Conservation (phyloP, 306 rosid species). For the Gillenia trifoliata region DNA sequence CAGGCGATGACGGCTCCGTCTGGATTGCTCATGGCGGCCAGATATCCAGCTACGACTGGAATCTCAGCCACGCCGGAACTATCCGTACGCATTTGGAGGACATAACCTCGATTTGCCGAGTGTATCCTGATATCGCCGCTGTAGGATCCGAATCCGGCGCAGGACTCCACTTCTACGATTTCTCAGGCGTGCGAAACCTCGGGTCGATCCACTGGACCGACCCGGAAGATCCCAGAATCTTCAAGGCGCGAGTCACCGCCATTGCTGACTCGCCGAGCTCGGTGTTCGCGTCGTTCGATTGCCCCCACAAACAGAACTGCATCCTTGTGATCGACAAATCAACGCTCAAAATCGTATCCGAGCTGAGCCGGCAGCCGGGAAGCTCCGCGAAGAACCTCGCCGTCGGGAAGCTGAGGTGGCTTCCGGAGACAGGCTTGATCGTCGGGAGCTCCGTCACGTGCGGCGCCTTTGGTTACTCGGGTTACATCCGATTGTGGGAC, state of each 20-base stretch:
- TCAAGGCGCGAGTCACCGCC: constrained; percentile 73
- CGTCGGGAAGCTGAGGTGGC: constrained; percentile 57
- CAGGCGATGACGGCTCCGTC: constrained; percentile 55
- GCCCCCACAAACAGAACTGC: constrained; percentile 62
- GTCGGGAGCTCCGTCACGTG: constrained; percentile 49
- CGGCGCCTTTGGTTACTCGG: constrained; percentile 79
- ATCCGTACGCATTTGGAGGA: constrained; percentile 69
- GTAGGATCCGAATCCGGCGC: constrained; percentile 55
- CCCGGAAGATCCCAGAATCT: constrained; percentile 66
- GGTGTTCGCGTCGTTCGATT: constrained; percentile 64
- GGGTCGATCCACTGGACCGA: constrained; percentile 78
- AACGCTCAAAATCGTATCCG: constrained; percentile 46
- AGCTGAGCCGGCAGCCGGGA: constrained; percentile 62
- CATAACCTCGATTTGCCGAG: constrained; percentile 59
- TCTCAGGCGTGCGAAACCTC: constrained; percentile 56
- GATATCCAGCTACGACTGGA: constrained; percentile 67
- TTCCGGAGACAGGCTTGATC: constrained; percentile 50
- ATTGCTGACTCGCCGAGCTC: constrained; percentile 40
- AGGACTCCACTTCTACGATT: constrained; percentile 74
- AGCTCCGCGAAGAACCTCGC: constrained; percentile 60
- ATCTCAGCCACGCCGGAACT: constrained; percentile 50
- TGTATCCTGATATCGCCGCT: constrained; percentile 70
- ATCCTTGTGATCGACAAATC: constrained; percentile 62
- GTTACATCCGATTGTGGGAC: constrained; percentile 81
- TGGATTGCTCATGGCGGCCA: constrained; percentile 95